Evolutionary conservation across 495 filamentous ascomycete genomes (phyloP).

Genomic region (Astrocystis sublimbata): DNA sequence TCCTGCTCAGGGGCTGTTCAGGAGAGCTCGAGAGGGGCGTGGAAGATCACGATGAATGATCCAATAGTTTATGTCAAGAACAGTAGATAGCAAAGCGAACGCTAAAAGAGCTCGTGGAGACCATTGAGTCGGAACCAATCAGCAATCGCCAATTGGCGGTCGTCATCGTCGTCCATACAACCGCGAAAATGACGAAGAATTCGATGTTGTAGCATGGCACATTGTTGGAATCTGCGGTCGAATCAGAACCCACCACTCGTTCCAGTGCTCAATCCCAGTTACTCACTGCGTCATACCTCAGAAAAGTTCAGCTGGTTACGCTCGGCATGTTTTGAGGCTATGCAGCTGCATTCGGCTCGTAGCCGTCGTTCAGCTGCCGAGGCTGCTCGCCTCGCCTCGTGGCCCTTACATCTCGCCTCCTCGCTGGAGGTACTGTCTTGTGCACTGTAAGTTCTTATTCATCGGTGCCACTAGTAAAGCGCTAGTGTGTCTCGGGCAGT

Average conservation of each 20-base stretch:
- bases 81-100: neutral
- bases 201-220: too few species aligned
- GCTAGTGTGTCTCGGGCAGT: neutral
- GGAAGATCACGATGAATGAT: neutral
- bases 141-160: neutral
- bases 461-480: neutral
- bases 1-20: neutral
- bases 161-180: conserved; percentile 4
- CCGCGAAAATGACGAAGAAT: too few species aligned
- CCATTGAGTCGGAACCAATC: neutral
- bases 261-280: neutral
- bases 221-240: neutral
- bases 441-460: too few species aligned
- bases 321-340: neutral
- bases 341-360: neutral
- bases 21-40: neutral
- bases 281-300: too few species aligned
- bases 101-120: neutral
- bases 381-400: too few species aligned
- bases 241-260: conserved; percentile 1
- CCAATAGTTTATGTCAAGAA: neutral
- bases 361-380: conserved; percentile 11
- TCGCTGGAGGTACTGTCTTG: too few species aligned
- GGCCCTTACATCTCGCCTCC: too few species aligned
- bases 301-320: neutral